These are phyloP conservation scores for Sporothrix schenckii DNA, from an alignment of 2,329 filamentous ascomycete species.

Conservation along the genomic window DNA sequence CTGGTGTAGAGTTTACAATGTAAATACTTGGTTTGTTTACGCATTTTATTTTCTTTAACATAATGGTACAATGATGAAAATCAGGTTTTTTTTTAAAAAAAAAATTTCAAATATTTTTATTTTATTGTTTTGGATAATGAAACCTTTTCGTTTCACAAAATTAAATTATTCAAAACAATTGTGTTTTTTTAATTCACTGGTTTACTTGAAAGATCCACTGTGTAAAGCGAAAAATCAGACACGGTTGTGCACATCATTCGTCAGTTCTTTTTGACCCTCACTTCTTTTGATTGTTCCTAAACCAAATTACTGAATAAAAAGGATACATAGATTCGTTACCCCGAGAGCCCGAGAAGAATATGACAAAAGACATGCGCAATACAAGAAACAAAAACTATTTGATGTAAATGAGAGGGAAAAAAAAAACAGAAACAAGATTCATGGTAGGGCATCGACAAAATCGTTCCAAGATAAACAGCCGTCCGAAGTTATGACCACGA, in stretches of 20 bases:
- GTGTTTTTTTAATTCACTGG: no score
- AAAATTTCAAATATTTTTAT: no score
- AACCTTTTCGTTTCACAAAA: no score
- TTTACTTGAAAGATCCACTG: neutral
- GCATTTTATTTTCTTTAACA: neutral
- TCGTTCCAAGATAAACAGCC: neutral
- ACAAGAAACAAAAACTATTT: neutral
- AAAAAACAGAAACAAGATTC: neutral
- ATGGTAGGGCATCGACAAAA: slow-evolving; percentile 2
- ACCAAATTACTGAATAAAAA: neutral
- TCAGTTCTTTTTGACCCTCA: neutral
- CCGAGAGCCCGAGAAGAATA: slow-evolving; percentile 3
- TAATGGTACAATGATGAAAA: neutral
- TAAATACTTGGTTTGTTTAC: neutral
- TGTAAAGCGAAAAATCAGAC: neutral
- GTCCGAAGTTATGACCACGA: neutral
- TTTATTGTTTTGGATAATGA: no score
- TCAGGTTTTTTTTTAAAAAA: no score
- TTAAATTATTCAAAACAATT: no score
- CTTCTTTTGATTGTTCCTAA: neutral
- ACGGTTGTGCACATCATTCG: neutral
- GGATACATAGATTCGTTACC: slow-evolving; percentile 23
- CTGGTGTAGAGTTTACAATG: neutral
- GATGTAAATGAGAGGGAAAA: neutral
- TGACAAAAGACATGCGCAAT: neutral